Base-by-base conservation (phyloP, 1,284 basidiomycete species). In the Rhodofomes roseus region DNA sequence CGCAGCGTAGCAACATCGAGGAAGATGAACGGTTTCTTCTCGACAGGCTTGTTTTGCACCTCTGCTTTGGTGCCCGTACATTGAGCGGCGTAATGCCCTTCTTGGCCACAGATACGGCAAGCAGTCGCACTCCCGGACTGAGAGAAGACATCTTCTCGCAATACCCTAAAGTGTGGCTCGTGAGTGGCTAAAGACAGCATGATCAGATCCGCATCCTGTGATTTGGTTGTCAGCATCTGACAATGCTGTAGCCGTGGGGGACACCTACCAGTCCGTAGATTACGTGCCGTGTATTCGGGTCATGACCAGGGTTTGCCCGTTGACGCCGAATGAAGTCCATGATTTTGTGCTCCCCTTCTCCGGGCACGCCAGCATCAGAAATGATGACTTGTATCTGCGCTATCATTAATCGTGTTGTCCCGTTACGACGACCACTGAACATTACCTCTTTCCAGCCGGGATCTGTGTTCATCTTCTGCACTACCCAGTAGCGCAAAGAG, bases 311-410 rank as follows among this genome's bases (percentile, higher is more conserved):
- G 70, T 97, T 92, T 52, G 84, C 82, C 54, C 97, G 84, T 70
- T 98, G 95, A 53, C 96, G 84, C 60, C 97, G 83, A 65, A 99
- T 97, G 74, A 87, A 98, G 71, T 99, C 97, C 94, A 99, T 98
- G 66, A 99, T 98, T 80, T 99, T 99, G 78, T 99, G 97, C 75
- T 99, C 97, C 71, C 97, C 97, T 76, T 99, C 97, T 65, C 96
- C 96, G 1, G 96, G 96, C 11, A 99, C 97, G 59, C 92, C 90
- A 1, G 96, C 94, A 68, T 99, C 97, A 2, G 97, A 99, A 62
- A 99, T 94, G 65, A 99, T 89, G 63, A 99, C 92, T 80, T 98
- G 88, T 43, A 98, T 81, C 91, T 95, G 65, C 40, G 59, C 51
- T 55, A 56, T 40, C 54, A 34, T 71, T 18, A 66, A 60, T 23